These are phyloP conservation scores for Piromyces finnis DNA, from an alignment of 192 early-diverging fungal genomes.

Conservation along the genomic window DNA sequence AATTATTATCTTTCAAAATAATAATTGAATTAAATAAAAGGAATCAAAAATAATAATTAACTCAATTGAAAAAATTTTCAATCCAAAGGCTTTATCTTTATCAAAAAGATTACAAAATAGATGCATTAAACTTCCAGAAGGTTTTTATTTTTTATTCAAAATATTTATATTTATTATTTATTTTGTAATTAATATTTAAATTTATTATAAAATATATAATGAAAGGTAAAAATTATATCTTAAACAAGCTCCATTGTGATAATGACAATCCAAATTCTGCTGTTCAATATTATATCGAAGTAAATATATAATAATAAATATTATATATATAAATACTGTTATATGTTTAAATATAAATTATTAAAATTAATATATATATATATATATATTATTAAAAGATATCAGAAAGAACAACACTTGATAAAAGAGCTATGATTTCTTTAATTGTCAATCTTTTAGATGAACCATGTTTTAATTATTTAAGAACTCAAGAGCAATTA, in stretches of 20 bases:
- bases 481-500: constrained; percentile 80
- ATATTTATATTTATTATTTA: no score
- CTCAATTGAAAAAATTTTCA: neutral
- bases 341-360: no score
- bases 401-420: constrained; percentile 16
- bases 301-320: neutral
- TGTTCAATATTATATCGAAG: constrained; percentile 67
- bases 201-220: no score
- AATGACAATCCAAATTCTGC: constrained; percentile 72
- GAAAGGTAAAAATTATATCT: neutral
- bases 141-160: neutral
- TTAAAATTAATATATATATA: no score
- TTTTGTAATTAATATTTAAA: no score
- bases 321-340: no score
- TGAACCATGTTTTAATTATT: constrained; percentile 83
- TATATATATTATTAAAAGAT: neutral
- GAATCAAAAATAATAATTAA: neutral
- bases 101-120: neutral
- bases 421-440: constrained; percentile 49
- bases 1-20: no score
- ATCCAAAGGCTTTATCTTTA: neutral
- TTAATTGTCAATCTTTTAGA: constrained; percentile 68
- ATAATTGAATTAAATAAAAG: neutral
- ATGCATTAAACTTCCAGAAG: neutral
- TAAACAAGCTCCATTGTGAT: constrained; percentile 39